These are phyloP conservation scores for Corinectria fuckeliana DNA, from an alignment of 2,329 filamentous ascomycete genomes.

Conservation along the genomic window DNA sequence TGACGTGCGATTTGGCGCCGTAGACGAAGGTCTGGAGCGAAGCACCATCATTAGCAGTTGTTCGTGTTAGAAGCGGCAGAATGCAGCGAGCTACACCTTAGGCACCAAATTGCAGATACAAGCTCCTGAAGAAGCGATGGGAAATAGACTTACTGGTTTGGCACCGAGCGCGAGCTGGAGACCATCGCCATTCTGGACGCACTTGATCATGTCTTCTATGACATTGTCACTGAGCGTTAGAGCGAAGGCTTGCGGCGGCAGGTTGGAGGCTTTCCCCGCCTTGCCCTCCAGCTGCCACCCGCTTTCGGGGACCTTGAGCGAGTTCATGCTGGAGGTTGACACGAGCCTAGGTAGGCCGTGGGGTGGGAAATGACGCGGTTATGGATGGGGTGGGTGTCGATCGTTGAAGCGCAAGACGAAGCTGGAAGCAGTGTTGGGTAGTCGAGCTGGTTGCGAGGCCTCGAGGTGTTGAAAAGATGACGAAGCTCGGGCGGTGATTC, in stretches of 20 bases:
- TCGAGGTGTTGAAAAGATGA: constrained; percentile 1
- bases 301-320: constrained; percentile 62
- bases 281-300: constrained; percentile 64
- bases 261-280: constrained; percentile 49
- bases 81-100: background rate
- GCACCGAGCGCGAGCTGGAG: constrained; percentile 64
- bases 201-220: constrained; percentile 68
- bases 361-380: constrained; percentile 38
- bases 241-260: constrained; percentile 63
- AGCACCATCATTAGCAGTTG: constrained; percentile 23
- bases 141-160: constrained; percentile 60
- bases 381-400: constrained; percentile 34
- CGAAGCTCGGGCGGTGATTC: constrained; percentile 3
- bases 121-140: background rate
- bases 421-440: constrained; percentile 19
- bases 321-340: constrained; percentile 52
- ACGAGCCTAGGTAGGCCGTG: constrained; percentile 38
- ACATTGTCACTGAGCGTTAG: constrained; percentile 63
- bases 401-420: constrained; percentile 24
- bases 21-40: constrained; percentile 58
- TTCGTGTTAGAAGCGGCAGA: background rate
- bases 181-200: constrained; percentile 61
- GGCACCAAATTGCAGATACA: background rate
- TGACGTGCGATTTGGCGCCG: constrained; percentile 56
- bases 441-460: constrained; percentile 14